These are phyloP conservation scores for Candida palmyrensis DNA, from an alignment of 805 yeast species.

Conservation along the genomic window DNA sequence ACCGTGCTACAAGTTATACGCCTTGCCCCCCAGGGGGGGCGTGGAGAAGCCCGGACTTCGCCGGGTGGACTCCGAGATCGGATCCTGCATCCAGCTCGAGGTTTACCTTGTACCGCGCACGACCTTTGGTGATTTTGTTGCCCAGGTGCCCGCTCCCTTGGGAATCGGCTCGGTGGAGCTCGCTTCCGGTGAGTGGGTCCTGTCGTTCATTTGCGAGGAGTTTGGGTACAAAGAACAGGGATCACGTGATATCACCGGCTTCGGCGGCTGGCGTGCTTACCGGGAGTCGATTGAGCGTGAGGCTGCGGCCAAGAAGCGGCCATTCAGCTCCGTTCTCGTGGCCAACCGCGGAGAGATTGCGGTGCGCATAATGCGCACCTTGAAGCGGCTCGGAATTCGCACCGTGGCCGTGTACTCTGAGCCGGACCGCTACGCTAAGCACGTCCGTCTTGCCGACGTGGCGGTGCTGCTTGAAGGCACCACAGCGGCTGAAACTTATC, in stretches of 20 bases:
- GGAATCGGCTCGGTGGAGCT: constrained; percentile 94
- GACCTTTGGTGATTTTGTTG: constrained; percentile 74
- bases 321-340: constrained; percentile 80
- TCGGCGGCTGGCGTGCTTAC: constrained; percentile 85
- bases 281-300: constrained; percentile 29
- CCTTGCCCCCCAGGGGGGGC: constrained; percentile 78
- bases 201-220: constrained; percentile 94
- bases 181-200: constrained; percentile 75
- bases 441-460: constrained; percentile 77
- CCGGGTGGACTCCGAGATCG: constrained; percentile 48
- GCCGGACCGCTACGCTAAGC: constrained; percentile 84
- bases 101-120: constrained; percentile 78
- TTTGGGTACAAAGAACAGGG: constrained; percentile 70
- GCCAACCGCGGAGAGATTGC: constrained; percentile 99
- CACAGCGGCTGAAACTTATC: constrained; percentile 87
- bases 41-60: constrained; percentile 86
- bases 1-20: constrained; percentile 67
- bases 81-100: constrained; percentile 67
- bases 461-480: constrained; percentile 75
- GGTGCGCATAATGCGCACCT: constrained; percentile 84
- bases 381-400: constrained; percentile 71
- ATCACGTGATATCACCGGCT: constrained; percentile 74
- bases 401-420: constrained; percentile 90
- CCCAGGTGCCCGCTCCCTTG: constrained; percentile 89
- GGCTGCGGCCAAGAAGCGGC: constrained; percentile 35